A percentile compares a stretch with the other conserved stretches of the same genome.
Evolutionary conservation across 768 basidiomycete genomes (phyloP).

Genomic region (Piloderma croceum): DNA sequence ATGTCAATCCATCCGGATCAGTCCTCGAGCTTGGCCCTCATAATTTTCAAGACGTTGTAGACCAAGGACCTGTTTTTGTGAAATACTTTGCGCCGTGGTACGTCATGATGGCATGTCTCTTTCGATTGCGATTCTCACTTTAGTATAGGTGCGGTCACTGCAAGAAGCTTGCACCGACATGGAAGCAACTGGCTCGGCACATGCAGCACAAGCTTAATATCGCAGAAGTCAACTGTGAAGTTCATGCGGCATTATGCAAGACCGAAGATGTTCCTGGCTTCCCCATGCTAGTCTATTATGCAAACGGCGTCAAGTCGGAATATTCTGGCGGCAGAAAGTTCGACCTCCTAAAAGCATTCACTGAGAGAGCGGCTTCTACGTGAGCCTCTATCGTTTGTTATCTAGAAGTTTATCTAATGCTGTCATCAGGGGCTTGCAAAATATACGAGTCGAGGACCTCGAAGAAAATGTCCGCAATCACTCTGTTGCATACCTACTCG

Average conservation of each 20-base stretch:
- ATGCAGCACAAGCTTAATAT: slow-evolving; percentile 72
- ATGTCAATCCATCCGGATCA: slow-evolving; percentile 20
- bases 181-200: slow-evolving; percentile 65
- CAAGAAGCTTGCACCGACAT: slow-evolving; percentile 84
- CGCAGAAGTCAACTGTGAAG: slow-evolving; percentile 88
- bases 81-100: slow-evolving; percentile 90
- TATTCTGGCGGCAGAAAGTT: slow-evolving; percentile 72
- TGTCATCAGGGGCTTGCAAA: slow-evolving; percentile 31
- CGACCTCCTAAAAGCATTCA: slow-evolving; percentile 66
- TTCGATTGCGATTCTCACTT: not conserved
- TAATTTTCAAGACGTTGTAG: slow-evolving; percentile 35
- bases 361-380: slow-evolving; percentile 69
- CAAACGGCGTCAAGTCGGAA: slow-evolving; percentile 56
- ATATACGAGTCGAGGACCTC: slow-evolving; percentile 39
- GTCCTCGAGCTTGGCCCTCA: slow-evolving; percentile 21
- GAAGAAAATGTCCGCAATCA: slow-evolving; percentile 38
- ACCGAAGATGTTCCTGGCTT: slow-evolving; percentile 68
- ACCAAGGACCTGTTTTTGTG: slow-evolving; percentile 51
- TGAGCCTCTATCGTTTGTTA: slow-evolving; percentile 34
- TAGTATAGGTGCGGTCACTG: slow-evolving; percentile 95
- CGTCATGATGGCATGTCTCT: not conserved
- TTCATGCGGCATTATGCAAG: slow-evolving; percentile 59
- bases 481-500: slow-evolving; percentile 54
- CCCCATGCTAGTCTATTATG: slow-evolving; percentile 75
- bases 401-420: slow-evolving; percentile 4